Evolutionary conservation across 2,329 filamentous ascomycete genomes (phyloP), one percentile per base, ranked within the genome.

Genomic region (Magnaporthales sp.): DNA sequence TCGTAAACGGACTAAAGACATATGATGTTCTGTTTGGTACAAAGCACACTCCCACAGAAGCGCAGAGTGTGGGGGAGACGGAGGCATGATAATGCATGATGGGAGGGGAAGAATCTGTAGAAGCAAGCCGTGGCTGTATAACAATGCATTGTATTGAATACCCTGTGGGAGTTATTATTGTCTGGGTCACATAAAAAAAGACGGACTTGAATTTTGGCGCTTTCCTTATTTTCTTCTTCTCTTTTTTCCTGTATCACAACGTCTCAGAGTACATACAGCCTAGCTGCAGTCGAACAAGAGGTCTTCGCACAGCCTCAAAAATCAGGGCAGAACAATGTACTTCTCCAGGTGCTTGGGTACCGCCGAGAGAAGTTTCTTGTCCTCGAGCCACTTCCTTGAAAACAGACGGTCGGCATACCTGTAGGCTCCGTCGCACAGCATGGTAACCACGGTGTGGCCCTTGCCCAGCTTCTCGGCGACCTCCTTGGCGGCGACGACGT

Each of bases 341-440:
- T 93, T 97, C 77, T 91, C 86, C 75, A 98, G 78, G 75, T 91
- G 89, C 80, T 91, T 85, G 7, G 95, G 95, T 75, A 99, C 89
- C 60, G 93, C 89, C 30, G 81, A 86, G 62, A 95, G 77, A 70
- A 99, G 80, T 67, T 90, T 91, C 87, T 98, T 99, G 74, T 89
- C 87, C 76, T 88, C 84, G 71, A 99, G 80, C 95, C 95, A 99
- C 77, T 90, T 93, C 77, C 87, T 87, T 62, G 92, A 96, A 80
- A 99, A 99, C 69, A 99, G 77, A 46, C 95, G 84, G 70, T 99
- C 95, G 5, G 95, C 95, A 77, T 99, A 99, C 74, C 95, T 83
- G 76, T 99, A 98, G n/a, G 95, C 95, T 68, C 95, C 95, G 76
- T 99, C 95, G 74, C 92, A 97, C 61, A 99, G 84, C 67, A 98